These are phyloP conservation scores for Apodospora peruviana DNA, from an alignment of 495 filamentous ascomycete genomes.

Conservation along the genomic window DNA sequence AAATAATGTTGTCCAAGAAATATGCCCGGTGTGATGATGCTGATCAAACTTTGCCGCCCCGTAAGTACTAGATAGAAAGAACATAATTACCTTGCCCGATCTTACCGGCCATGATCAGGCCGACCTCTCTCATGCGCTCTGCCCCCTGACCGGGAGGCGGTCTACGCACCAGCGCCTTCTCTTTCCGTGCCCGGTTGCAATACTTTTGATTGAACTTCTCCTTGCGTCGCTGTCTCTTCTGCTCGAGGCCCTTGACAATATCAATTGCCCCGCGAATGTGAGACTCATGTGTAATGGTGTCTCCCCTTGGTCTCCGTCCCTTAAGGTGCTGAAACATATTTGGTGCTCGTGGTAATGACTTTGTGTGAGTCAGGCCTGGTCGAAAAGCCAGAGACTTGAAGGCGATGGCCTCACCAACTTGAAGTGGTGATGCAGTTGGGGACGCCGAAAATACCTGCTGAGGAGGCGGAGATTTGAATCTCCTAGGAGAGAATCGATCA, in stretches of 20 bases:
- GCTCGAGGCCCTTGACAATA: constrained; percentile 93
- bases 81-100: constrained; percentile 70
- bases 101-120: constrained; percentile 79
- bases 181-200: constrained; percentile 50
- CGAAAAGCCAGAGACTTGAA: constrained; percentile 60
- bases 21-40: constrained; percentile 21
- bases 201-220: constrained; percentile 82
- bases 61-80: constrained; percentile 60
- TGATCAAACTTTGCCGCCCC: constrained; percentile 21
- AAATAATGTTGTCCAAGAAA: no score
- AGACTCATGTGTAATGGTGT: constrained; percentile 26
- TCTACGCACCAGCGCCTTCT: constrained; percentile 39
- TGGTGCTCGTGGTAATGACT: constrained; percentile 70
- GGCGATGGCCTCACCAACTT: constrained; percentile 26
- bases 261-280: constrained; percentile 84
- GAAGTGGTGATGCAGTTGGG: constrained; percentile 37
- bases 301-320: constrained; percentile 19
- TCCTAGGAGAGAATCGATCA: constrained; percentile 60
- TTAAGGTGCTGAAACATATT: constrained; percentile 59
- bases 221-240: constrained; percentile 83
- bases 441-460: constrained; percentile 30
- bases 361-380: constrained; percentile 60
- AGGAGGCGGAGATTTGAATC: constrained; percentile 61
- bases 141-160: constrained; percentile 78
- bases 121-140: constrained; percentile 90